phyloP scores from a whole-genome alignment of 306 rosid species.

The Arachis stenosperma region DNA sequence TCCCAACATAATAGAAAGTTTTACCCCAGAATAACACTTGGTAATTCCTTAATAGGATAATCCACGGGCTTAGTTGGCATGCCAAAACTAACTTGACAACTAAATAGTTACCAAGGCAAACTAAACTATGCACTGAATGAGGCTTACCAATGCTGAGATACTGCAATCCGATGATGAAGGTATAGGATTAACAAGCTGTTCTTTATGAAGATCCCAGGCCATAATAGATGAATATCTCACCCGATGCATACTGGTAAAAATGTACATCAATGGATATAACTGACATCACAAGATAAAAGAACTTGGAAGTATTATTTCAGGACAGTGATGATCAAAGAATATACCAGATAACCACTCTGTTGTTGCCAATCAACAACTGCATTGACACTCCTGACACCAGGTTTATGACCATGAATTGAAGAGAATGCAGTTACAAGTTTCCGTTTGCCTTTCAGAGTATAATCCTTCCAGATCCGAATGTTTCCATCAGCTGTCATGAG shows the following conservation, averaged over 20 bases:
- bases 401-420: slow-evolving; percentile 88
- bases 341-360: slow-evolving; percentile 93
- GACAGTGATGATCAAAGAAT: slow-evolving; percentile 21
- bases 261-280: slow-evolving; percentile 28
- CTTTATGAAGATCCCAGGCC: slow-evolving; percentile 95
- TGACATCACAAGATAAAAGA: slow-evolving; percentile 20
- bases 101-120: slow-evolving; percentile 21
- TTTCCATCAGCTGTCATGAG: slow-evolving; percentile 78
- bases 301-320: slow-evolving; percentile 9
- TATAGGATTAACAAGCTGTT: slow-evolving; percentile 76
- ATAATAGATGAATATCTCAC: slow-evolving; percentile 77
- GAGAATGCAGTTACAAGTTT: slow-evolving; percentile 97
- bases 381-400: slow-evolving; percentile 78
- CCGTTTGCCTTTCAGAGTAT: slow-evolving; percentile 70
- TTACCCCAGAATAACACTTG: slow-evolving; percentile 13
- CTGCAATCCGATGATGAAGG: slow-evolving; percentile 85
- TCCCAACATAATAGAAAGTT: not conserved
- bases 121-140: slow-evolving; percentile 1
- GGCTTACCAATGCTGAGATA: slow-evolving; percentile 86
- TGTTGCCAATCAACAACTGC: slow-evolving; percentile 99
- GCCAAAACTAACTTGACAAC: slow-evolving; percentile 12
- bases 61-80: slow-evolving; percentile 1
- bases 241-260: slow-evolving; percentile 82
- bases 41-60: not conserved
- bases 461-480: slow-evolving; percentile 94